phyloP scores from a whole-genome alignment of 2,329 filamentous ascomycete species.

The Aspergillus fumigatus region DNA sequence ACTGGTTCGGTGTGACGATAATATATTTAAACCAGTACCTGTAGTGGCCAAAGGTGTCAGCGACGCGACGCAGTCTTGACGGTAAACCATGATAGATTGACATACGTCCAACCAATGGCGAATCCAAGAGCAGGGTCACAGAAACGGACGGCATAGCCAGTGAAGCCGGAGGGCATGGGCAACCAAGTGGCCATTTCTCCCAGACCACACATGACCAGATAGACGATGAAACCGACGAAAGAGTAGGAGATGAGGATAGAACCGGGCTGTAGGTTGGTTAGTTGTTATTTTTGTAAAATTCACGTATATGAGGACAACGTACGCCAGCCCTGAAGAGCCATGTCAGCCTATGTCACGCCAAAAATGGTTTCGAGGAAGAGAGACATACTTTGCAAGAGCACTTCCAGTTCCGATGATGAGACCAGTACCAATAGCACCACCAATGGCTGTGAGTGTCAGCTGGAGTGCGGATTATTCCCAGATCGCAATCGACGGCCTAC shows the following conservation, averaged over 20 bases:
- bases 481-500: conserved; percentile 11
- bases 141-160: conserved; percentile 74
- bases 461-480: not conserved
- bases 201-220: conserved; percentile 73
- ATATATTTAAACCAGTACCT: conserved; percentile 70
- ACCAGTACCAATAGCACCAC: conserved; percentile 42
- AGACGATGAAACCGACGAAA: conserved; percentile 57
- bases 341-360: conserved; percentile 10
- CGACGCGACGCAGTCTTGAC: conserved; percentile 5
- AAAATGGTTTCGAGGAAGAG: not conserved
- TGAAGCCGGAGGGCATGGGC: conserved; percentile 72
- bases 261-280: conserved; percentile 28
- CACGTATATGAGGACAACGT: conserved; percentile 14
- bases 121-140: conserved; percentile 78
- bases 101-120: conserved; percentile 65
- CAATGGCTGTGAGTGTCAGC: conserved; percentile 30
- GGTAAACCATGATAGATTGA: conserved; percentile 8
- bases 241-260: conserved; percentile 43
- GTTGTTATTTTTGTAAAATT: not conserved
- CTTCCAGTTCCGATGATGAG: conserved; percentile 39
- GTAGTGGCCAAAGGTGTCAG: conserved; percentile 10
- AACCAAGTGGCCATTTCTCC: conserved; percentile 84
- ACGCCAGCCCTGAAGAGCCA: conserved; percentile 30
- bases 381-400: conserved; percentile 33
- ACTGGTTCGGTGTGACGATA: conserved; percentile 78